phyloP scores from a whole-genome alignment of 257 asterid species.

The Leptodermis oblonga region DNA sequence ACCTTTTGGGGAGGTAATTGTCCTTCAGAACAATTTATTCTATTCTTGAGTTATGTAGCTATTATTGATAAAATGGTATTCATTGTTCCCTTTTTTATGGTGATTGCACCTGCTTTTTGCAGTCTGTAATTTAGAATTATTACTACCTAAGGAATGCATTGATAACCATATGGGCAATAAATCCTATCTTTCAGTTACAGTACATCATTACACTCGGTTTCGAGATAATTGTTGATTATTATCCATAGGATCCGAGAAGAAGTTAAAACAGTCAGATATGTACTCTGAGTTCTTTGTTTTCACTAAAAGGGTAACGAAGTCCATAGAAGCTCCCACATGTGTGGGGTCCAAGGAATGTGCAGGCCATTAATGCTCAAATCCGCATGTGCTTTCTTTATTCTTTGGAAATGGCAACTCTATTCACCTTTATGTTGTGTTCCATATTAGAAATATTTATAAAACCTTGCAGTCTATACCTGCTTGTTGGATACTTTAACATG shows the following conservation, averaged over 20 bases:
- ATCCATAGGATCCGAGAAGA: neutral
- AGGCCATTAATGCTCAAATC: too few relatives aligned
- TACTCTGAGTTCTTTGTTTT: neutral
- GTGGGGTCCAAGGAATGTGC: too few relatives aligned
- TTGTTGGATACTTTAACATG: neutral
- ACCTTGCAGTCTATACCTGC: neutral
- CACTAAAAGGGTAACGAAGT: too few relatives aligned
- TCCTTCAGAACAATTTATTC: neutral
- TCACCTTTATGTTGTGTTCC: neutral
- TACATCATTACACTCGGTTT: neutral
- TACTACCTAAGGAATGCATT: neutral
- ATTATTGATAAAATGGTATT: neutral
- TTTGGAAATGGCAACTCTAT: neutral
- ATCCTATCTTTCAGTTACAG: neutral
- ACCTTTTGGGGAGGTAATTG: constrained; percentile 91
- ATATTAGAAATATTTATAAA: neutral
- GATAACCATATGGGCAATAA: neutral
- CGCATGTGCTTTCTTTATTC: neutral
- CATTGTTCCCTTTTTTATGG: neutral
- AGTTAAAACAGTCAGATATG: neutral
- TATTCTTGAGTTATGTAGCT: neutral
- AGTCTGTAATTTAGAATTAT: neutral
- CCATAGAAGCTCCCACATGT: too few relatives aligned
- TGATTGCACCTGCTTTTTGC: neutral
- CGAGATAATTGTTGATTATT: neutral